These are phyloP conservation scores for Nakazawaea sp. DNA, from an alignment of 805 yeast species.

Conservation along the genomic window DNA sequence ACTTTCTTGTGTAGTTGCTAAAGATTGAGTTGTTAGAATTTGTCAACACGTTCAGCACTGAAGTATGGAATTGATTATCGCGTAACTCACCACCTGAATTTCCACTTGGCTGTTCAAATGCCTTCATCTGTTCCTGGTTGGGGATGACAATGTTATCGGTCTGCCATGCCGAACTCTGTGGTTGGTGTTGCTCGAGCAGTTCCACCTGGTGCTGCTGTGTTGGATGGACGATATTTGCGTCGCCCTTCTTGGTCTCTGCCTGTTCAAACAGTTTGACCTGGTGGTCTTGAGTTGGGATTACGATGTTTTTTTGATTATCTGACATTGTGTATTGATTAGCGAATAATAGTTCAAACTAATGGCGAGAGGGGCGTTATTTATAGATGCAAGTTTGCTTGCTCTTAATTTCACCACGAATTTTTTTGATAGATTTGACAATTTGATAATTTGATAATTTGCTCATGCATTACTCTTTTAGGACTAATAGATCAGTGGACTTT, in stretches of 20 bases:
- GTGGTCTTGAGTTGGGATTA: slow-evolving; percentile 10
- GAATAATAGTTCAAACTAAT: too few relatives aligned
- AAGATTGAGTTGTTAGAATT: slow-evolving; percentile 1
- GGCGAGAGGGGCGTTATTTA: too few relatives aligned
- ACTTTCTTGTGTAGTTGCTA: slow-evolving; percentile 6
- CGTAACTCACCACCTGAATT: too few relatives aligned
- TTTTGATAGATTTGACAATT: too few relatives aligned
- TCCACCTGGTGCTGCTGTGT: slow-evolving; percentile 7
- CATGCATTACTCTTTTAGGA: too few relatives aligned
- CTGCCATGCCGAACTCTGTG: too few relatives aligned
- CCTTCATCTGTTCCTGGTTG: slow-evolving; percentile 1
- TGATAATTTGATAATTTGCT: too few relatives aligned
- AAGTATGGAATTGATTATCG: background rate
- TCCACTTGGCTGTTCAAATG: too few relatives aligned
- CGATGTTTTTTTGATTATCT: slow-evolving; percentile 4
- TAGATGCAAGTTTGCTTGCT: too few relatives aligned
- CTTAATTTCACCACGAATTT: too few relatives aligned
- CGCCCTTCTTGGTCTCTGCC: background rate
- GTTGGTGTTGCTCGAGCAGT: too few relatives aligned
- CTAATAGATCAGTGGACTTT: background rate
- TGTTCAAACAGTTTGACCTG: slow-evolving; percentile 7
- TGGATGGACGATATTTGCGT: slow-evolving; percentile 4
- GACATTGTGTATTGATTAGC: too few relatives aligned
- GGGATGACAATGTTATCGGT: slow-evolving; percentile 2
- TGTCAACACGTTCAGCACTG: background rate